Base-by-base conservation (phyloP, 2,329 filamentous ascomycete species). In the Apiospora pterosperma region DNA sequence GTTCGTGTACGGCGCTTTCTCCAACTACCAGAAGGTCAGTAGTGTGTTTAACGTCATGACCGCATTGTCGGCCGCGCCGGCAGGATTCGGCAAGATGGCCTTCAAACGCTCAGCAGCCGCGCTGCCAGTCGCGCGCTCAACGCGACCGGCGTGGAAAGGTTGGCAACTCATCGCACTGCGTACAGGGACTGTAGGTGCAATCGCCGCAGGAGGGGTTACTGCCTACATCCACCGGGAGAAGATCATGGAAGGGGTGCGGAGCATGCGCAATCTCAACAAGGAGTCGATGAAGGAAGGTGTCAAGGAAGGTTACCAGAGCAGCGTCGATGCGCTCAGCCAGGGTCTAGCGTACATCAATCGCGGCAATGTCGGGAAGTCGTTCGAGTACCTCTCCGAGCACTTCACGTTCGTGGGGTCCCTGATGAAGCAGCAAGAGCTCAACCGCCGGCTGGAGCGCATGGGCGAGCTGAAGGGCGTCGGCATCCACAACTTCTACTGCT, bases 331-430 rank as follows among this genome's bases (percentile, higher is more conserved):
- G 2, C 75, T 85, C 28, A 83, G 82, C 14, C 83, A 86, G 66
- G 84, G 83, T 2, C 77, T 86, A 10, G 84, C 84, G 12, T 87
- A 87, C 67, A 80, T 87, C 73, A 87, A 86, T 72, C 79, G 83
- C 7, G 84, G 84, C 16, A 86, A 84, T 48, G 84, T 87, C 2
- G 88, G 88, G 2, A 84, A 88, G 63, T 92, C 92, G 1, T 90
- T 92, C 69, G 85, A 84, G 21, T 97, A 92, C 89, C 87, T 94
- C 4, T 88, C 90, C 0, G 91, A 90, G 19, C 93, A 97, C 76
- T 86, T 97, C 62, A 92, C 92, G 39, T 97, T 97, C 71, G 90
- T 97, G 1, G 92, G 92, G 0, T 90, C 91, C 58, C 82, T 97
- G 2, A 85, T 93, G 69, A 89, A 91, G 62, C 87, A 88, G 19